Conservation (phyloP, 345 rosid species). For the Physaria fendleri region DNA sequence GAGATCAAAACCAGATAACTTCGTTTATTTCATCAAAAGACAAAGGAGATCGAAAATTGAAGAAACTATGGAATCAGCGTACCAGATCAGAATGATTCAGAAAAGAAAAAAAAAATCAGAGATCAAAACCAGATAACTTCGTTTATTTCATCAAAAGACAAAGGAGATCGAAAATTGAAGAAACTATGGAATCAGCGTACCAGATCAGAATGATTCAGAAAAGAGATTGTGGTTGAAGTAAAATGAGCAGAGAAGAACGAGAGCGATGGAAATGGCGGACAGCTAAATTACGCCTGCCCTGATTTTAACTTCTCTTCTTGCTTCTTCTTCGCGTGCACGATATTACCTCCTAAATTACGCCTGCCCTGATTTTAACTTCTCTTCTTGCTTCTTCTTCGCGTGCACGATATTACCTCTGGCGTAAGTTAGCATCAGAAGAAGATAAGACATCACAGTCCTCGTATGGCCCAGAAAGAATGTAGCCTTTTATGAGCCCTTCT, state of each 20-base stretch:
- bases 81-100: conserved; percentile 21
- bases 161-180: not conserved
- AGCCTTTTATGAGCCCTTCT: not conserved
- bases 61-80: conserved; percentile 5
- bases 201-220: conserved; percentile 17
- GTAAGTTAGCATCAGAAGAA: conserved; percentile 9
- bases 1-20: conserved; percentile 11
- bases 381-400: conserved; percentile 18
- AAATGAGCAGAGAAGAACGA: conserved; percentile 8
- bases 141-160: not conserved
- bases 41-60: not conserved
- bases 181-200: conserved; percentile 12
- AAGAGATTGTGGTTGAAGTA: conserved; percentile 3
- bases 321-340: conserved; percentile 30
- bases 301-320: conserved; percentile 1
- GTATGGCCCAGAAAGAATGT: not conserved
- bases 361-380: conserved; percentile 11
- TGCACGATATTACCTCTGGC: conserved; percentile 19
- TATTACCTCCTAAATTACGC: too few relatives aligned
- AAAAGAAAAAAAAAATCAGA: conserved; percentile 2
- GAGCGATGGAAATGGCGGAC: conserved; percentile 30
- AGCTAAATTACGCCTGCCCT: conserved; percentile 28
- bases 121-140: not conserved
- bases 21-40: not conserved
- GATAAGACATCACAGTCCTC: not conserved